A percentile compares a stretch with the other conserved stretches of the same genome.
Evolutionary conservation across 1,139 yeast genomes (phyloP).

Genomic region (Schizosaccharomyces versatilis): DNA sequence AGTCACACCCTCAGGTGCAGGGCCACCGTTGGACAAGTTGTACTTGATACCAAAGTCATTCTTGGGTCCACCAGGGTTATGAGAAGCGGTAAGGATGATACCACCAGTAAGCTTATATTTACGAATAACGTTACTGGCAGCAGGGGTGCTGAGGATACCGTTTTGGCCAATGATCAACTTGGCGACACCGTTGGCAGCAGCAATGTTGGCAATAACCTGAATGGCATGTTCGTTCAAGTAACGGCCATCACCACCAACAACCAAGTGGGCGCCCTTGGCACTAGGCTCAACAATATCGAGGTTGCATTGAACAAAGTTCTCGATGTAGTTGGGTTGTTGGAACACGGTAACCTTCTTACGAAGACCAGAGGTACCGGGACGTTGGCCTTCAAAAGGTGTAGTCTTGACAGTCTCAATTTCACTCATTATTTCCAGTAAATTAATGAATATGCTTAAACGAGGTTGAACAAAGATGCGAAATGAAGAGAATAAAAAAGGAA

Average conservation of each 20-base stretch:
- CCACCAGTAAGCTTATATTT: slow-evolving; percentile 71
- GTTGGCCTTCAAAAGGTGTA: slow-evolving; percentile 70
- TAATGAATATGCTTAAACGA: too few relatives aligned
- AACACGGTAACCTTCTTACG: slow-evolving; percentile 78
- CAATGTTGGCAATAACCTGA: slow-evolving; percentile 58
- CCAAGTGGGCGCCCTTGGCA: slow-evolving; percentile 45
- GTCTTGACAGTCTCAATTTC: slow-evolving; percentile 25
- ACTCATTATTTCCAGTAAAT: too few relatives aligned
- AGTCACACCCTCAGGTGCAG: slow-evolving; percentile 94
- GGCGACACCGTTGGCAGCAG: slow-evolving; percentile 66
- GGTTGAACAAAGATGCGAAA: too few relatives aligned
- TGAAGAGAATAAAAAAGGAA: too few relatives aligned
- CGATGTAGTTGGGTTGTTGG: slow-evolving; percentile 63
- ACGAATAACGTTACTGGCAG: slow-evolving; percentile 80
- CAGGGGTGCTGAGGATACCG: slow-evolving; percentile 85
- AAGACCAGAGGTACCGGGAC: slow-evolving; percentile 94
- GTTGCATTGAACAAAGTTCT: slow-evolving; percentile 78
- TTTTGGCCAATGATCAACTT: slow-evolving; percentile 70
- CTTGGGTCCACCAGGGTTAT: slow-evolving; percentile 88
- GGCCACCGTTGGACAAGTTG: slow-evolving; percentile 88
- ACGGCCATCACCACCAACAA: slow-evolving; percentile 94
- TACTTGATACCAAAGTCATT: slow-evolving; percentile 91
- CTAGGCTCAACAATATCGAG: slow-evolving; percentile 84
- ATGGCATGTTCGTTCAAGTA: slow-evolving; percentile 67
- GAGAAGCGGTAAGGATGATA: slow-evolving; percentile 86